These are phyloP conservation scores for Rhodofomes roseus DNA, from an alignment of 1,284 basidiomycete genomes.

Conservation along the genomic window DNA sequence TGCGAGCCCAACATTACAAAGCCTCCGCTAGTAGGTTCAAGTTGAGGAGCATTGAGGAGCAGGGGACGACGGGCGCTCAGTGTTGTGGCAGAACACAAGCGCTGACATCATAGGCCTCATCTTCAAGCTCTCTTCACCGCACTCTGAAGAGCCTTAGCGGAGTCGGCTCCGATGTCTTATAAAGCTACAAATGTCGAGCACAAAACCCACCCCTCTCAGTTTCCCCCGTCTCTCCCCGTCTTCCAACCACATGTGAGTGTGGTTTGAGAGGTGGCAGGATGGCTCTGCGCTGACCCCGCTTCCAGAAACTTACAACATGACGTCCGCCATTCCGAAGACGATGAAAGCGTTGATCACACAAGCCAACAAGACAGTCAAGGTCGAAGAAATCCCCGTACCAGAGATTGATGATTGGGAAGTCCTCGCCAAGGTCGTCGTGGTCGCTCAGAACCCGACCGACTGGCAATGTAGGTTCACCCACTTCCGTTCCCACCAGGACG, in stretches of 20 bases:
- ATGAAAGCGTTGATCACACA: slow-evolving; percentile 4
- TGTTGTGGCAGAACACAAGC: not conserved
- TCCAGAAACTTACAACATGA: not conserved
- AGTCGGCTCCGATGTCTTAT: not conserved
- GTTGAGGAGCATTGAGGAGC: too few relatives aligned
- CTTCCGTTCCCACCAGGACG: not conserved
- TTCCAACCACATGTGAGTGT: not conserved
- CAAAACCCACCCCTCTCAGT: not conserved
- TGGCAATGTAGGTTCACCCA: slow-evolving; percentile 4
- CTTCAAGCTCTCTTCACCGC: not conserved
- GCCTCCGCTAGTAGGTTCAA: too few relatives aligned
- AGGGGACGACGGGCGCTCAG: not conserved
- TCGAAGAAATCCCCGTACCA: slow-evolving; percentile 3
- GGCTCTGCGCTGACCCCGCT: not conserved
- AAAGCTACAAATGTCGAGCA: not conserved
- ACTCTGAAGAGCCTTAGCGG: not conserved
- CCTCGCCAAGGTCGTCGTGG: slow-evolving; percentile 5
- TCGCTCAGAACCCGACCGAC: slow-evolving; percentile 12
- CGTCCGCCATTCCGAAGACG: not conserved
- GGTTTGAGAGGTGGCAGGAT: too few relatives aligned
- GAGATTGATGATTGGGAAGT: slow-evolving; percentile 5
- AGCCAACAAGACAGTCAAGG: not conserved
- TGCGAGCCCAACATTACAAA: too few relatives aligned
- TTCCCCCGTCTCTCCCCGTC: not conserved
- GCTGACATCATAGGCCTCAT: not conserved